Evolutionary conservation across 352 stramenopile genomes (phyloP).

Genomic region (Hyaloperonospora arabidopsidis): DNA sequence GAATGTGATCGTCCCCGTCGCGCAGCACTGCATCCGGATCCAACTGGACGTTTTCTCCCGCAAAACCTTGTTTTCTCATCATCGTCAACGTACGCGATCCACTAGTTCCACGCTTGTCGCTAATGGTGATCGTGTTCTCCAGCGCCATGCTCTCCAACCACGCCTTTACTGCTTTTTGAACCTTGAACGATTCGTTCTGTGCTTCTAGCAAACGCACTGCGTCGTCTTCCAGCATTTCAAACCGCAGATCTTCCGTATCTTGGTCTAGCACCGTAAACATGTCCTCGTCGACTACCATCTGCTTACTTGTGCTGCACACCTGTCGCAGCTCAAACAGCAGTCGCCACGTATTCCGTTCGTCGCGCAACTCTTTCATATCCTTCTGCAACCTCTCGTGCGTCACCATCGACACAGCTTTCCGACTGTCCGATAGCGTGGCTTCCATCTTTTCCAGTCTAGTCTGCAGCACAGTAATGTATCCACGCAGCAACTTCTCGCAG

Average conservation of each 20-base stretch:
- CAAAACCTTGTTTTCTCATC: constrained; percentile 42
- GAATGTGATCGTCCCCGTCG: constrained; percentile 50
- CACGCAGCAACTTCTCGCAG: constrained; percentile 60
- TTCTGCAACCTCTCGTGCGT: constrained; percentile 35
- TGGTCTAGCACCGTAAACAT: constrained; percentile 34
- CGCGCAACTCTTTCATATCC: constrained; percentile 52
- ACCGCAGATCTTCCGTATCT: constrained; percentile 40
- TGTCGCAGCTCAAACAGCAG: constrained; percentile 65
- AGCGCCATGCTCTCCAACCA: constrained; percentile 80
- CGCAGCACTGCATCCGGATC: constrained; percentile 66
- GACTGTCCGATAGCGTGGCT: constrained; percentile 13
- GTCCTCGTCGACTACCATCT: constrained; percentile 25
- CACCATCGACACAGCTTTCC: constrained; percentile 11
- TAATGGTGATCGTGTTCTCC: constrained; percentile 53
- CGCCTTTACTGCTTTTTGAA: constrained; percentile 60
- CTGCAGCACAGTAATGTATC: constrained; percentile 76
- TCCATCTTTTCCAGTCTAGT: constrained; percentile 53
- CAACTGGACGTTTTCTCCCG: constrained; percentile 34
- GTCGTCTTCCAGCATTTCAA: constrained; percentile 77
- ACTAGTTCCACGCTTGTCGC: constrained; percentile 41
- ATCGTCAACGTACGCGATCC: constrained; percentile 58
- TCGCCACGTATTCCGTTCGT: constrained; percentile 83
- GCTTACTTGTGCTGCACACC: constrained; percentile 37
- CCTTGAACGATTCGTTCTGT: constrained; percentile 54
- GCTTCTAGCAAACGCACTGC: constrained; percentile 54